Percentiles rank a stretch among this genome's conserved stretches.
Conservation (phyloP, 495 filamentous ascomycete genomes). For the Pyronema domesticum region DNA sequence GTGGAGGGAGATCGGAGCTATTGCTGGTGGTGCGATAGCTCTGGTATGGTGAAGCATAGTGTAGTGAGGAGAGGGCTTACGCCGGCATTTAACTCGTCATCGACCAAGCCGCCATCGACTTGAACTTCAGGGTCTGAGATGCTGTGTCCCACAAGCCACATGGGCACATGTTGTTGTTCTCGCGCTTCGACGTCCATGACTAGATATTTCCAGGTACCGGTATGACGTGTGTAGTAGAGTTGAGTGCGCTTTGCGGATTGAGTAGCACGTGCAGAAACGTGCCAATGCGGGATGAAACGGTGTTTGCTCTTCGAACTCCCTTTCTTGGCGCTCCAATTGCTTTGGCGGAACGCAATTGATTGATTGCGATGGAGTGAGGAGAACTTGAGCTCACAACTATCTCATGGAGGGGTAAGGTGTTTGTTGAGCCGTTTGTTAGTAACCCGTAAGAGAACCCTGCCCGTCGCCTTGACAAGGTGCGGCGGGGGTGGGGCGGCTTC, state of each 20-base stretch:
- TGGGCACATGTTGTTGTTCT: conserved; percentile 7
- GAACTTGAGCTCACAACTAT: background rate
- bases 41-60: background rate
- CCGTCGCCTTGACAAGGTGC: too few species aligned
- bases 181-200: conserved; percentile 14
- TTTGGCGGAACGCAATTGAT: background rate
- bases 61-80: conserved; percentile 6
- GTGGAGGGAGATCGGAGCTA: too few species aligned
- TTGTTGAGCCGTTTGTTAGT: background rate
- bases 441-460: too few species aligned
- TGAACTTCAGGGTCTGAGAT: conserved; percentile 15
- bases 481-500: background rate
- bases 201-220: background rate
- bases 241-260: too few species aligned
- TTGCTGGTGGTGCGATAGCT: background rate
- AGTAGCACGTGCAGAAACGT: too few species aligned
- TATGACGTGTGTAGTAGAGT: background rate
- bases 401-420: background rate
- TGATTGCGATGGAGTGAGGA: background rate
- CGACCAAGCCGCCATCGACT: conserved; percentile 12
- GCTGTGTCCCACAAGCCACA: conserved; percentile 23
- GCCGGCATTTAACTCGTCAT: conserved; percentile 13
- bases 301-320: too few species aligned
- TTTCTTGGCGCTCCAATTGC: too few species aligned
- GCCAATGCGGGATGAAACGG: too few species aligned